These are phyloP conservation scores for Yamadazyma takamatsuzukensis DNA, from an alignment of 805 yeast species.

Conservation along the genomic window DNA sequence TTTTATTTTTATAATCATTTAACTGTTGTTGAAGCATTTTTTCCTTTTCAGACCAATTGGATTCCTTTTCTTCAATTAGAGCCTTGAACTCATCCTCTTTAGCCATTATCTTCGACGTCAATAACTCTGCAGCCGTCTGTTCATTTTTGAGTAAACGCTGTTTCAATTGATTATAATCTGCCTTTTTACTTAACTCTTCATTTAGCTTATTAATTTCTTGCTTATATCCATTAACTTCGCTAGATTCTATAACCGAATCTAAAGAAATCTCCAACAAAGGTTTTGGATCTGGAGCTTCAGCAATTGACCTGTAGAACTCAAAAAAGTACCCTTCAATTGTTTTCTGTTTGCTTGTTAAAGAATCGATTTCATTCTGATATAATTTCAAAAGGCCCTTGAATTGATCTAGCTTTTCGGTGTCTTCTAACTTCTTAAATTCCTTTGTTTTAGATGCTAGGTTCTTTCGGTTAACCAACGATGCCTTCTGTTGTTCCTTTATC, in stretches of 20 bases:
- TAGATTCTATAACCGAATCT: slow-evolving; percentile 54
- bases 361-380: slow-evolving; percentile 87
- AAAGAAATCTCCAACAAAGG: slow-evolving; percentile 71
- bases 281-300: slow-evolving; percentile 92
- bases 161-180: slow-evolving; percentile 78
- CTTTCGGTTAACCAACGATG: slow-evolving; percentile 67
- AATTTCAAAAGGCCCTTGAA: slow-evolving; percentile 64
- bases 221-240: slow-evolving; percentile 50
- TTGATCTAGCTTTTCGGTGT: slow-evolving; percentile 61
- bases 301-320: slow-evolving; percentile 67
- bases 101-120: slow-evolving; percentile 54
- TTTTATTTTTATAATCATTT: slow-evolving; percentile 48
- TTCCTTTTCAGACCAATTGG: slow-evolving; percentile 63
- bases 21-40: slow-evolving; percentile 48
- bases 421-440: slow-evolving; percentile 68
- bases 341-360: slow-evolving; percentile 73
- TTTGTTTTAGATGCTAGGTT: slow-evolving; percentile 82
- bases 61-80: slow-evolving; percentile 66
- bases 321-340: slow-evolving; percentile 69
- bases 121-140: slow-evolving; percentile 52
- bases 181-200: slow-evolving; percentile 57
- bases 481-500: slow-evolving; percentile 66
- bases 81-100: slow-evolving; percentile 73
- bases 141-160: slow-evolving; percentile 58
- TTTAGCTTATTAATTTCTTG: slow-evolving; percentile 48